phyloP scores from a whole-genome alignment of 805 yeast species.

The Citeromyces matritensis region DNA sequence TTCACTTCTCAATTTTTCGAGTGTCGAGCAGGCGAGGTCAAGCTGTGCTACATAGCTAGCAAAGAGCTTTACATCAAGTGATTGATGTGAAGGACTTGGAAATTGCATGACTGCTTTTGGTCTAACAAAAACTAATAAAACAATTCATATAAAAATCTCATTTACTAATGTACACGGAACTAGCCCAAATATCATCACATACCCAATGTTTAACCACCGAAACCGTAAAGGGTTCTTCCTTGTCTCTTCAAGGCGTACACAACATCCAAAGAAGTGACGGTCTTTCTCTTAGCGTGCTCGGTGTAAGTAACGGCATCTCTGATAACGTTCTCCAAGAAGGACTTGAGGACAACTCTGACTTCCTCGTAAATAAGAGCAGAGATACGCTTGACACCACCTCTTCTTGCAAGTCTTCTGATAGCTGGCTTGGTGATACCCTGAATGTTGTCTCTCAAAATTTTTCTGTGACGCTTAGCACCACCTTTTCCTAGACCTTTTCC shows the following conservation, averaged over 20 bases:
- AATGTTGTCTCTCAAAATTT: constrained; percentile 97
- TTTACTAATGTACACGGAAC: too few relatives aligned
- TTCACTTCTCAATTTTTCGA: too few relatives aligned
- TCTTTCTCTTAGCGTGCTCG: constrained; percentile 99
- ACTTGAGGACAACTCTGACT: constrained; percentile 92
- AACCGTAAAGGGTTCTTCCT: constrained; percentile 99
- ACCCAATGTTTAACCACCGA: constrained; percentile 99
- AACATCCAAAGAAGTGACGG: constrained; percentile 96
- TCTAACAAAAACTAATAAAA: too few relatives aligned
- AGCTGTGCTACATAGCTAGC: too few relatives aligned
- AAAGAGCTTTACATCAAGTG: too few relatives aligned
- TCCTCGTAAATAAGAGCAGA: constrained; percentile 98
- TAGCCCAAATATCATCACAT: too few relatives aligned
- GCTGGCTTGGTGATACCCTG: constrained; percentile 99
- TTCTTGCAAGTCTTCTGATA: constrained; percentile 98
- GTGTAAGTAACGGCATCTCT: constrained; percentile 99
- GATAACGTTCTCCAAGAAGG: constrained; percentile 93
- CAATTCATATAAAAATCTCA: too few relatives aligned
- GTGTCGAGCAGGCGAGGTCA: too few relatives aligned
- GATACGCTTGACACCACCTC: constrained; percentile 99
- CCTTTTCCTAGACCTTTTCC: constrained; percentile 99
- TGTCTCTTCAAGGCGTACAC: constrained; percentile 99
- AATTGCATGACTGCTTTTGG: too few relatives aligned
- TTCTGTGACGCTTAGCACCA: constrained; percentile 99
- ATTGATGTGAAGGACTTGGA: too few relatives aligned